phyloP scores from a whole-genome alignment of 345 rosid species.

The Raphanus sativus region DNA sequence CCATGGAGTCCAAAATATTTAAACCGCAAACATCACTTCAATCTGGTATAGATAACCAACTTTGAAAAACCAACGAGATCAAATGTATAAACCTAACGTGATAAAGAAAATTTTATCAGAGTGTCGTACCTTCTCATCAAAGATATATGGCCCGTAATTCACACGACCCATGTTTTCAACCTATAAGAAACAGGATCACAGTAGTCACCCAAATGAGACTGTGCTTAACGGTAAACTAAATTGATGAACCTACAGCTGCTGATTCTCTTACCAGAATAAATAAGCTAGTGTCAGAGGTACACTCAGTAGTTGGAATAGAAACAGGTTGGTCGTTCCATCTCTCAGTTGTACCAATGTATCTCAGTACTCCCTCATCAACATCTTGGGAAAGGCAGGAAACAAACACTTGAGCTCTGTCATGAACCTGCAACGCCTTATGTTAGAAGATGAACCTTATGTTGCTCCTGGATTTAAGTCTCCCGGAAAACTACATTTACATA shows the following conservation, averaged over 20 bases:
- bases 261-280: conserved; percentile 59
- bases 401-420: conserved; percentile 89
- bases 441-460: conserved; percentile 4
- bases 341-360: conserved; percentile 57
- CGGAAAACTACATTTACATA: background rate
- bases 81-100: background rate
- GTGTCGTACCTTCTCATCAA: conserved; percentile 71
- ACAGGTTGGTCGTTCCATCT: conserved; percentile 75
- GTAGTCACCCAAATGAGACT: background rate
- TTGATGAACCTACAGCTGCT: no score
- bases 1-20: background rate
- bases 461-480: background rate
- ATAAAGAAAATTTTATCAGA: background rate
- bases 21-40: background rate
- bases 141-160: conserved; percentile 74
- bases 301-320: conserved; percentile 53
- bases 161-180: conserved; percentile 97
- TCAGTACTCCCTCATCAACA: conserved; percentile 41
- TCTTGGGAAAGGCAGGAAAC: conserved; percentile 53
- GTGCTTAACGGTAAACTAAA: background rate
- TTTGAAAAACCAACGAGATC: background rate
- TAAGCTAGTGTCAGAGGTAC: conserved; percentile 58
- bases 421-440: conserved; percentile 54
- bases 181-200: conserved; percentile 40
- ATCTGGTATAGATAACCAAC: background rate